Base-by-base conservation (phyloP, 257 asterid species). In the Nicotiana sylvestris region DNA sequence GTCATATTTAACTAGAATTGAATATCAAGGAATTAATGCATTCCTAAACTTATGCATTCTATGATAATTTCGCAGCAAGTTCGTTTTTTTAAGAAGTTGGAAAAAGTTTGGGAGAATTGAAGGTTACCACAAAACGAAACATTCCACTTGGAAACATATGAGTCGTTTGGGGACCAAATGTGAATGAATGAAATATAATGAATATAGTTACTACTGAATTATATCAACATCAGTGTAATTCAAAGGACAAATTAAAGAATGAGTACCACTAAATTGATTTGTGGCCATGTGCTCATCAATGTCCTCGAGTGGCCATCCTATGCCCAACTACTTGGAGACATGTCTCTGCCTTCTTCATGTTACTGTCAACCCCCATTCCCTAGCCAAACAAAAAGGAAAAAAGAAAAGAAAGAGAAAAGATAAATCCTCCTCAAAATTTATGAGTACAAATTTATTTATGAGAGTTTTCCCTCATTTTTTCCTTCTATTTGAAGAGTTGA, bases 261-360 rank as follows among this genome's bases (percentile, higher is more conserved):
- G 37, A 27, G 18, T 27, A 27, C 39, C 69, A 64, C 46, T 46
- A 32, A 64, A 39, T 82, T 56, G 29, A 66, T 66, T 21, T 67
- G 86, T 84, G 79, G 85, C 66, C 83, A 82, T 87, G 82, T 84
- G 74, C 72, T 72, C 87, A 43, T 72, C 15, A 84, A 76, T 82
- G 87, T 84, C 81, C 70, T 81, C 67, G 62, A 78, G 68, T 82
- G 64, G 53, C 68, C 53, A n/a, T 78, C 84, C 80, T 65, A 66
- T 81, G 66, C 84, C 58, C 32, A 81, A 15, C 46, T 55, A 30
- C 55, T 53, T 68, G 70, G 57, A 86, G 66, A 77, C 53, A 39
- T 70, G 21, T 25, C 78, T 70, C 6, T 37, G 55, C 30, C 53
- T 37, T 66, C 76, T 17, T 29, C 76, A 67, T 35, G 76, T 67